Evolutionary conservation across 306 rosid genomes (phyloP).

Genomic region (Pterocarpus santalinus): DNA sequence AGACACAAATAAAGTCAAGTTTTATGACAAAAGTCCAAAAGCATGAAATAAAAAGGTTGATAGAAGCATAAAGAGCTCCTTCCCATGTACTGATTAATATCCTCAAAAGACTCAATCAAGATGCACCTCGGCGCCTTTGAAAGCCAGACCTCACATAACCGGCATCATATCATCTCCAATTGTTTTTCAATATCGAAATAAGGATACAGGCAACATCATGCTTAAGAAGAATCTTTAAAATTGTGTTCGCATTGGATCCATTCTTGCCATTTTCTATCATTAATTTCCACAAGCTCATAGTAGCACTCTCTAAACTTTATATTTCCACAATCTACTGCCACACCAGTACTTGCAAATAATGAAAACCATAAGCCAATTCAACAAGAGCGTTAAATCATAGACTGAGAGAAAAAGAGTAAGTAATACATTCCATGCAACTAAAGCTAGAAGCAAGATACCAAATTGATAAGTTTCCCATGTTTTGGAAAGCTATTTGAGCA

Average conservation of each 20-base stretch:
- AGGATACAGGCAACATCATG: constrained; percentile 61
- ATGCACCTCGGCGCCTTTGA: constrained; percentile 60
- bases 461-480: constrained; percentile 31
- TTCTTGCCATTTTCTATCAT: constrained; percentile 58
- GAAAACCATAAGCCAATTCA: constrained; percentile 29
- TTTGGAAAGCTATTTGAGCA: neutral
- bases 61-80: constrained; percentile 7
- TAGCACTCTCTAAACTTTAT: constrained; percentile 62
- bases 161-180: constrained; percentile 62
- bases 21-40: neutral
- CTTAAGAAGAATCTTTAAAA: constrained; percentile 64
- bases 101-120: constrained; percentile 66
- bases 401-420: constrained; percentile 12
- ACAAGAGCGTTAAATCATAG: constrained; percentile 1
- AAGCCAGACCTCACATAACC: constrained; percentile 70
- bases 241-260: constrained; percentile 62
- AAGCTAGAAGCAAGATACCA: constrained; percentile 14
- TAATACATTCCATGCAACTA: neutral
- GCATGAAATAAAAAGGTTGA: neutral
- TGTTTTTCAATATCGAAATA: constrained; percentile 69
- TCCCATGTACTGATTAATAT: constrained; percentile 55
- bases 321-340: constrained; percentile 58
- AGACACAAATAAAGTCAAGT: constrained; percentile 9
- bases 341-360: constrained; percentile 52
- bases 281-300: constrained; percentile 59